These are phyloP conservation scores for Glycine soja DNA, from an alignment of 306 rosid species.

Conservation along the genomic window DNA sequence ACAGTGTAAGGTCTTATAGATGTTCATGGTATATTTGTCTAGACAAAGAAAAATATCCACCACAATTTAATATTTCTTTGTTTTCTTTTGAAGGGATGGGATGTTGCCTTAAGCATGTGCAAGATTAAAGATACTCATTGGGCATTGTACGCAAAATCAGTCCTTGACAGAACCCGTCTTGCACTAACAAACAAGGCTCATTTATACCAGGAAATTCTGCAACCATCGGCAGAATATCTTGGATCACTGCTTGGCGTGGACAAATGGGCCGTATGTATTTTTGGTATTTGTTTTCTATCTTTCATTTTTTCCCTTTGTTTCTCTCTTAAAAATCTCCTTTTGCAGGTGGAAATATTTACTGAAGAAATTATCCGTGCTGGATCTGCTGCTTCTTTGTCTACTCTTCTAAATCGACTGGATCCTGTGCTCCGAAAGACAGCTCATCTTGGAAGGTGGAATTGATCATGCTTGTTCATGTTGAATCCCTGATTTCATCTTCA, in stretches of 20 bases:
- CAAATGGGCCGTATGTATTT: slow-evolving; percentile 81
- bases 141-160: slow-evolving; percentile 93
- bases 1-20: slow-evolving; percentile 28
- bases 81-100: slow-evolving; percentile 85
- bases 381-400: slow-evolving; percentile 93
- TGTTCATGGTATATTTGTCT: slow-evolving; percentile 9
- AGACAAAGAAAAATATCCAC: slow-evolving; percentile 29
- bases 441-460: slow-evolving; percentile 85
- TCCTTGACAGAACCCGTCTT: slow-evolving; percentile 96
- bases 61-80: slow-evolving; percentile 41
- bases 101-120: slow-evolving; percentile 71
- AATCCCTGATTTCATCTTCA: slow-evolving; percentile 44
- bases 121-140: slow-evolving; percentile 67
- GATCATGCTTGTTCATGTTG: slow-evolving; percentile 35
- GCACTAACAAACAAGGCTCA: slow-evolving; percentile 92
- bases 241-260: slow-evolving; percentile 94
- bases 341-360: slow-evolving; percentile 92
- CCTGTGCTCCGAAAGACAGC: slow-evolving; percentile 94
- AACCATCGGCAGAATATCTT: slow-evolving; percentile 96
- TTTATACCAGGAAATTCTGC: slow-evolving; percentile 76
- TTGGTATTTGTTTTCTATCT: slow-evolving; percentile 16
- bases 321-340: slow-evolving; percentile 55
- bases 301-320: slow-evolving; percentile 21
- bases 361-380: slow-evolving; percentile 99
- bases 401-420: slow-evolving; percentile 90